Evolutionary conservation across 2,329 filamentous ascomycete species (phyloP), one percentile per base, ranked within the genome.

Genomic region (Penicillium verrucosum): DNA sequence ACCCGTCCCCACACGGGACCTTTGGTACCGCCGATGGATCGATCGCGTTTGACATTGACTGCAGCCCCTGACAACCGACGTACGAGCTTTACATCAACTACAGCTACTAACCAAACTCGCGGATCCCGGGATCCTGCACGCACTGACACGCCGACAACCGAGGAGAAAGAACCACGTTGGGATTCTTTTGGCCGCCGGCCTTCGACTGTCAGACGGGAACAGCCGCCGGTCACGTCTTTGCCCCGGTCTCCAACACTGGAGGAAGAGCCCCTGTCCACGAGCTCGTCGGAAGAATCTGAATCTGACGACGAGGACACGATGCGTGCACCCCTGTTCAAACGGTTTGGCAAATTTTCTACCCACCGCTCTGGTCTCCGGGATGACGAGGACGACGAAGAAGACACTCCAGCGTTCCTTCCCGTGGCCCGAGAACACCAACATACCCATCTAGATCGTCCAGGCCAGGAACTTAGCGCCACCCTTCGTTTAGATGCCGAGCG

Each of bases 401-500:
- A 79, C 21, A 70, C 76, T 0, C 77, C 77, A 0, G 76, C 78
- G 2, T 80, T 81, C 54, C 68, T 80, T 1, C 77, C 78, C 1
- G 65, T 79, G 21, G 62, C 67, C 5, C 65, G 68, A 2, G 66
- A 68, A 4, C 46, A 54, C 2, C 62, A 57, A 16, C 56, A 59
- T 11, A 21, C 57, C 11, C 54, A 62, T 3, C 61, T 59, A 16
- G 67, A 70, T 8, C 59, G 60, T 4, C 60, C 65, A 3, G 65
- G 54, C 5, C 69, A 70, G 54, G 74, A 77, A 51, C 73, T 77
- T 1, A 73, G 71, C 48, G 72, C 73, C 30, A 80, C 78, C 1
- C 65, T 80, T 12, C 75, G 75, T 29, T 65, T 75, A 36, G 68
- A 72, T 43, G 63, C 63, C 8, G 68, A 70, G 18, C 65, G 68